Base-by-base conservation (phyloP, 805 yeast species). In the Zygosaccharomyces lentus region DNA sequence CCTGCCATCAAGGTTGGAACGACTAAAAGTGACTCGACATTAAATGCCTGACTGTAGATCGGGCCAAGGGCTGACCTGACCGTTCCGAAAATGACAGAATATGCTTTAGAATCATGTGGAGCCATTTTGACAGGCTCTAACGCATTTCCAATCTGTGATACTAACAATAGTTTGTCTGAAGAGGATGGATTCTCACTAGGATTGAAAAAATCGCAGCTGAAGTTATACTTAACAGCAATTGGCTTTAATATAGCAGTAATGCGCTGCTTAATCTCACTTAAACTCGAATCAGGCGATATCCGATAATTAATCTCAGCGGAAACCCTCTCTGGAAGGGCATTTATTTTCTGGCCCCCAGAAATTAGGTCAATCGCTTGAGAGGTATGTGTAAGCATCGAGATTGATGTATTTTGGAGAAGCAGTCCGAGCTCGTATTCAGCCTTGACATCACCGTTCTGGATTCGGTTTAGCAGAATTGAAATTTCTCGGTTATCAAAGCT, bases 1-100 rank as follows among this genome's bases (percentile, higher is more conserved):
- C 81, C 86, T 2, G 82, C 69, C 72, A 78, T 74, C 25, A 80
- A 56, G 15, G 74, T 65, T 3, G 87, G 84, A 2, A 81, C 68
- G 12, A 75, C 69, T 53, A 13, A 54, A 45, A 12, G 25, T 6
- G 43, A 27, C 24, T 40, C 30, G 26, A 29, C 35, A 40, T n/a
- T 16, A 35, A 40, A 17, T 10, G 43, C 35, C 19, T 27, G 15
- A 6, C 26, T 40, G 17, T 40, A 40, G 26, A 27, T 9, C 15
- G 43, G 35, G 24, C 26, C 35, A 13, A 40, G 36, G 36, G 36
- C 23, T 9, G 34, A 27, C 12, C 17, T 40, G 25, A 40, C 43
- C 9, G 43, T 29, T 15, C 43, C 43, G 2, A 40, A 40, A 21
- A 40, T 29, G 24, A 40, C 17, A 19, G 43, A 40, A 29, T 40